Evolutionary conservation across 805 yeast species (phyloP).

Genomic region (Candida silvatica): DNA sequence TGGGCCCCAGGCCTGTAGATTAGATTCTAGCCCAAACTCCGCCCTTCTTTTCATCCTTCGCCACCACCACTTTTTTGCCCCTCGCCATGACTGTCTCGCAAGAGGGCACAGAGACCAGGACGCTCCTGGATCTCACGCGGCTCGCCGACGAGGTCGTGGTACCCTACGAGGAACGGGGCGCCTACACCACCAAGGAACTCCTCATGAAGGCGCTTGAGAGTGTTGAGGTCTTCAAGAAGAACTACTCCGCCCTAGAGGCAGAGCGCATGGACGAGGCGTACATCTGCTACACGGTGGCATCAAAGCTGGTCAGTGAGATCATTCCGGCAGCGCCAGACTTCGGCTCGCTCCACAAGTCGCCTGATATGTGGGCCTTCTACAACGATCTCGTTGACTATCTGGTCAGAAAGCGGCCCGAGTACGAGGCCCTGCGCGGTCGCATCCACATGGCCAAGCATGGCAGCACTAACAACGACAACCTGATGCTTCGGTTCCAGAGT

Average conservation of each 20-base stretch:
- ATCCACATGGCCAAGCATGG: constrained; percentile 4
- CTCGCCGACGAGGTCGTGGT: constrained; percentile 7
- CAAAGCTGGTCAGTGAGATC: constrained; percentile 16
- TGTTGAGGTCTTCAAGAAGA: constrained; percentile 13
- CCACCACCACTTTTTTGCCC: no score
- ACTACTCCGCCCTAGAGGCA: constrained; percentile 2
- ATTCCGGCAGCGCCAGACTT: constrained; percentile 17
- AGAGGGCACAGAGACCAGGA: constrained; percentile 1
- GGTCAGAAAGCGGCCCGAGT: constrained; percentile 9
- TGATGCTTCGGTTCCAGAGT: constrained; percentile 13
- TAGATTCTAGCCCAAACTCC: no score
- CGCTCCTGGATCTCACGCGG: constrained; percentile 5
- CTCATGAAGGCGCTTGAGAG: constrained; percentile 20
- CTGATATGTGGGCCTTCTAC: constrained; percentile 12
- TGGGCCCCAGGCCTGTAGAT: no score
- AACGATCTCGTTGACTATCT: constrained; percentile 12
- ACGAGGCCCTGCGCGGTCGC: constrained; percentile 8
- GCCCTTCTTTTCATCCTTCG: no score
- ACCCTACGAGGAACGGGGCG: neutral
- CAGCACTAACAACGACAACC: constrained; percentile 4
- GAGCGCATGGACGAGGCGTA: constrained; percentile 15
- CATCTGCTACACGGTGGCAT: constrained; percentile 20
- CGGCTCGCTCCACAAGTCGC: constrained; percentile 4
- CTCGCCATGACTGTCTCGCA: neutral
- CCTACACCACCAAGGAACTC: constrained; percentile 10